Conservation (phyloP, 2,329 filamentous ascomycete genomes). For the Gyromitra esculenta region DNA sequence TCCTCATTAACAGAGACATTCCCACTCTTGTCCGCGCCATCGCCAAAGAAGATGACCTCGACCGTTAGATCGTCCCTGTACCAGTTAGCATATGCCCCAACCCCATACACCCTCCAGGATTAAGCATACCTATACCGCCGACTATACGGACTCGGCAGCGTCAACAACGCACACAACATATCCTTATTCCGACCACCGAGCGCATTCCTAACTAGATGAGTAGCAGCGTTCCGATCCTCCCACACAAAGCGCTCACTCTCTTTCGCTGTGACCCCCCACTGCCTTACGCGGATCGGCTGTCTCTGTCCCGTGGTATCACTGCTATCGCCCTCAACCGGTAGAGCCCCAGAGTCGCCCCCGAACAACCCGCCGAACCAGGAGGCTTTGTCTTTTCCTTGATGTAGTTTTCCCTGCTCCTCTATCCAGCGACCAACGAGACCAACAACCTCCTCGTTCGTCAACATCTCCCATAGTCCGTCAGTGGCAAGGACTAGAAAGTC, state of each 20-base stretch:
- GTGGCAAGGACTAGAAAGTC: conserved; percentile 97
- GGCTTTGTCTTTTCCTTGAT: conserved; percentile 59
- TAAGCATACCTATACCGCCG: conserved; percentile 80
- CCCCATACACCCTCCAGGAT: background rate
- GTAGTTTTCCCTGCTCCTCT: conserved; percentile 72
- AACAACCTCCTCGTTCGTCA: conserved; percentile 97
- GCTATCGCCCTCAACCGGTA: conserved; percentile 76
- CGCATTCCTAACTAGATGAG: conserved; percentile 93
- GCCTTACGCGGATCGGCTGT: conserved; percentile 84
- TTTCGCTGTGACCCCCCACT: conserved; percentile 84
- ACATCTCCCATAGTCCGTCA: conserved; percentile 98
- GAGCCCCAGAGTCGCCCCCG: conserved; percentile 64
- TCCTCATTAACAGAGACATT: conserved; percentile 85
- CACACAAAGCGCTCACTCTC: conserved; percentile 86
- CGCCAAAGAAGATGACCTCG: conserved; percentile 97
- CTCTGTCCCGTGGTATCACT: conserved; percentile 70
- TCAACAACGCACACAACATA: conserved; percentile 90
- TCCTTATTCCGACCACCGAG: conserved; percentile 92
- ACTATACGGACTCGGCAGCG: conserved; percentile 88
- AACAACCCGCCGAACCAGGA: conserved; percentile 78
- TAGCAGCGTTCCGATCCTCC: conserved; percentile 94
- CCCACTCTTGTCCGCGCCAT: conserved; percentile 75
- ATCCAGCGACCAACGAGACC: conserved; percentile 97
- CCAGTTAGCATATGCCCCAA: background rate
- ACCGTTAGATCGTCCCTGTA: conserved; percentile 91